phyloP scores from a whole-genome alignment of 768 basidiomycete species.

The Russula earlei region DNA sequence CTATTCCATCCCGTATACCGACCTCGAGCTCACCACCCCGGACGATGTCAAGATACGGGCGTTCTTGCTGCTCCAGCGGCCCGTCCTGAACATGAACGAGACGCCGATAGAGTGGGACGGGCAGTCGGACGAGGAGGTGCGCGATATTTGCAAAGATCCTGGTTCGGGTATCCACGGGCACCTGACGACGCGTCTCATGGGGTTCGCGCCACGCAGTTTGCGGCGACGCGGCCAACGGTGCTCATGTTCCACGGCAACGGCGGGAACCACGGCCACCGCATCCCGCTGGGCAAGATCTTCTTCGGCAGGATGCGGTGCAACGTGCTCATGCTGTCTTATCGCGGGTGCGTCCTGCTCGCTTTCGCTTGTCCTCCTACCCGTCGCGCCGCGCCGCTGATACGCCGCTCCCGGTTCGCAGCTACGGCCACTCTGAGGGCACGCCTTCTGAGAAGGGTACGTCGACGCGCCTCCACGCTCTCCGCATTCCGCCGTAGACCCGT shows the following conservation, averaged over 20 bases:
- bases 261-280: conserved; percentile 80
- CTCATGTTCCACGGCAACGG: conserved; percentile 93
- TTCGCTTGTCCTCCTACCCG: too few relatives aligned
- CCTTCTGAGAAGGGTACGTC: conserved; percentile 72
- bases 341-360: conserved; percentile 55
- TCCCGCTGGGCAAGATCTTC: conserved; percentile 81
- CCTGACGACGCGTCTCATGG: not conserved
- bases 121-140: conserved; percentile 50
- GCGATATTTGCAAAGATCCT: conserved; percentile 14
- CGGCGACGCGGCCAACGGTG: conserved; percentile 62
- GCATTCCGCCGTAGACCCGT: too few relatives aligned
- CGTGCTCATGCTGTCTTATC: conserved; percentile 88
- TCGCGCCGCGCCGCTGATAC: not conserved
- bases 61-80: conserved; percentile 65
- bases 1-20: conserved; percentile 65
- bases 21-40: conserved; percentile 58
- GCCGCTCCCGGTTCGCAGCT: conserved; percentile 37
- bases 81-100: conserved; percentile 31
- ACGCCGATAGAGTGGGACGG: conserved; percentile 26
- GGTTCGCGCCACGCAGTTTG: conserved; percentile 29
- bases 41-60: conserved; percentile 67
- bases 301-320: conserved; percentile 81
- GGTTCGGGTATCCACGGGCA: not conserved
- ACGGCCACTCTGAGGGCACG: conserved; percentile 79
- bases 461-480: too few relatives aligned